Evolutionary conservation across 2,329 filamentous ascomycete genomes (phyloP).

Genomic region (Ceratocystis destructans): DNA sequence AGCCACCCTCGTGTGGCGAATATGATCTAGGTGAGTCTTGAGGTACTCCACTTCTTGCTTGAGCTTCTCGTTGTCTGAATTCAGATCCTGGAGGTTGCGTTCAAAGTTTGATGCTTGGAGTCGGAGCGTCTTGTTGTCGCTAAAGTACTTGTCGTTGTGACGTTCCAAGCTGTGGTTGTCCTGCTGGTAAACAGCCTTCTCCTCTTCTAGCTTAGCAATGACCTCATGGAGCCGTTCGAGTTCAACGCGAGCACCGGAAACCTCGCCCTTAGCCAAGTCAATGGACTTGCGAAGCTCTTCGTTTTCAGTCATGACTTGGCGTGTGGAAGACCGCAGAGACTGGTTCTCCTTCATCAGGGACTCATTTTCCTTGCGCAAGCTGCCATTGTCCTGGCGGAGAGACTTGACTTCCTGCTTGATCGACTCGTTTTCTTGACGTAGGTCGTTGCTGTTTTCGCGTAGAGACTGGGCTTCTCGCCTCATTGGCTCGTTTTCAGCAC

Average conservation of each 20-base stretch:
- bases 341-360: constrained; percentile 33
- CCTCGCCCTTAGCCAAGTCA: constrained; percentile 30
- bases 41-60: constrained; percentile 35
- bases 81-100: constrained; percentile 33
- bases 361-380: constrained; percentile 32
- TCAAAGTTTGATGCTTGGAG: constrained; percentile 37
- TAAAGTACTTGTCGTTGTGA: constrained; percentile 42
- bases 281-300: constrained; percentile 32
- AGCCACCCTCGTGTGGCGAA: constrained; percentile 28
- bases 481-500: constrained; percentile 25
- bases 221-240: constrained; percentile 30
- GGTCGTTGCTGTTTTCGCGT: constrained; percentile 29
- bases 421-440: constrained; percentile 27
- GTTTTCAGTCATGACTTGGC: constrained; percentile 32
- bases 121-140: constrained; percentile 37
- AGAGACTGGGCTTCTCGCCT: constrained; percentile 32
- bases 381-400: constrained; percentile 31
- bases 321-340: constrained; percentile 32
- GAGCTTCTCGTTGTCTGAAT: constrained; percentile 35
- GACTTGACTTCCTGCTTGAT: constrained; percentile 31
- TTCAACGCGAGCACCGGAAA: constrained; percentile 31
- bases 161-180: constrained; percentile 41
- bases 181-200: constrained; percentile 34
- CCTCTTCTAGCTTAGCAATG: constrained; percentile 29
- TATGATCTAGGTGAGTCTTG: constrained; percentile 33